A percentile compares a stretch with the other conserved stretches of the same genome.
These are phyloP conservation scores for Metrosideros polymorpha DNA, from an alignment of 441 rosid species.

Conservation along the genomic window DNA sequence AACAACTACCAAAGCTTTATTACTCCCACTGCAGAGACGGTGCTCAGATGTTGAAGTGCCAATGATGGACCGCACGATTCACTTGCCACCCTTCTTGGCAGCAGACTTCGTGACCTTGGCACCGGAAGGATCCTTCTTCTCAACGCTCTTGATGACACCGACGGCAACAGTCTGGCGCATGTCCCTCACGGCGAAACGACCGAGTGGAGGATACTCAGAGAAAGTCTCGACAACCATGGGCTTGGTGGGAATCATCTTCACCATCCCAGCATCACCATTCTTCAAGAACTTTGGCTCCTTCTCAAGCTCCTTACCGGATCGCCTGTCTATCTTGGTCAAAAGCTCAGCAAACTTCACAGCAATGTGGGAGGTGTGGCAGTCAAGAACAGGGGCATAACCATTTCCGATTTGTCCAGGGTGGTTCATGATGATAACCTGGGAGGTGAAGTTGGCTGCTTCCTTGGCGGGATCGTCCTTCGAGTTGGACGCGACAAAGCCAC, in stretches of 20 bases:
- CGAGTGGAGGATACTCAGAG: conserved; percentile 62
- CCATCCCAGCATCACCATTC: conserved; percentile 63
- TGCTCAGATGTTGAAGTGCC: background rate
- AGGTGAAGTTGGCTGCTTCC: conserved; percentile 60
- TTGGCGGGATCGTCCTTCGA: conserved; percentile 75
- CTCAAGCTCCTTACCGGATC: conserved; percentile 63
- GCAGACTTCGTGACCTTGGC: conserved; percentile 77
- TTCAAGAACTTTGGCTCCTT: conserved; percentile 70
- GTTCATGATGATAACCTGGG: conserved; percentile 82
- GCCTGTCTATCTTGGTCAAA: conserved; percentile 59
- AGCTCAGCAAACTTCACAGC: conserved; percentile 58
- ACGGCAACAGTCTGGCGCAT: conserved; percentile 82
- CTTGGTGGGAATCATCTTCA: conserved; percentile 72
- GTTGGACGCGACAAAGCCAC: conserved; percentile 73
- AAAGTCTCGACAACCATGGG: conserved; percentile 81
- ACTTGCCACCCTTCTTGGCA: conserved; percentile 70
- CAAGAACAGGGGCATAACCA: conserved; percentile 53
- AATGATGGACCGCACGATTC: conserved; percentile 17
- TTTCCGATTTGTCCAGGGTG: conserved; percentile 77
- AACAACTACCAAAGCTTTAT: conserved; percentile 3
- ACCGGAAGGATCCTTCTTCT: conserved; percentile 70
- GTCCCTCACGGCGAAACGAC: conserved; percentile 81
- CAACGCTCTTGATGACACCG: conserved; percentile 74
- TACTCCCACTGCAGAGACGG: background rate
- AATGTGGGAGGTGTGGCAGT: conserved; percentile 61